Evolutionary conservation across 192 early-diverging fungal species (phyloP).

Genomic region (Gamsiella multidivaricata): DNA sequence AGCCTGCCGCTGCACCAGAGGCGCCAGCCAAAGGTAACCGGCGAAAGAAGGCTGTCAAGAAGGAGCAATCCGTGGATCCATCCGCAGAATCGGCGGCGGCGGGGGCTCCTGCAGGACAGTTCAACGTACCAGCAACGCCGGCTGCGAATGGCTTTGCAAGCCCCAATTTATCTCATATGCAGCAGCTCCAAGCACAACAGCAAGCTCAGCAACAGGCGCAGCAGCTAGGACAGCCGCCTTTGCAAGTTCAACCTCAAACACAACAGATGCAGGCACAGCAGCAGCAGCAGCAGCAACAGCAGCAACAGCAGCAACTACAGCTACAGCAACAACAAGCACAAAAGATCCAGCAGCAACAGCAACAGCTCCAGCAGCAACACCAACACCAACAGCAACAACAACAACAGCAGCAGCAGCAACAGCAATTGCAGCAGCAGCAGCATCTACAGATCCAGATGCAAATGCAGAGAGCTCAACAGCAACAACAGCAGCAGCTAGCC

Average conservation of each 20-base stretch:
- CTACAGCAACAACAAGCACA: conserved; percentile 20
- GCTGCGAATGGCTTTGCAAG: conserved; percentile 31
- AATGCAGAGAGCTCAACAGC: conserved; percentile 3
- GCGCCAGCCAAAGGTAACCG: conserved; percentile 26
- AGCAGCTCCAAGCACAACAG: conserved; percentile 19
- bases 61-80: conserved; percentile 39
- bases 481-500: conserved; percentile 29
- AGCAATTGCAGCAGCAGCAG: conserved; percentile 10
- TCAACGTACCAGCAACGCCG: conserved; percentile 17
- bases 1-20: conserved; percentile 7
- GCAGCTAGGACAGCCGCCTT: background rate
- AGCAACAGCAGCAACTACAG: conserved; percentile 19
- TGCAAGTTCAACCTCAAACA: background rate
- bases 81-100: conserved; percentile 1
- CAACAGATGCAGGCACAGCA: conserved; percentile 13
- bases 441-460: conserved; percentile 23
- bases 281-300: conserved; percentile 14
- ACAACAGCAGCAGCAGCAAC: conserved; percentile 15
- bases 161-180: conserved; percentile 21
- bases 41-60: conserved; percentile 36
- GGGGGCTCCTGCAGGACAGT: conserved; percentile 16
- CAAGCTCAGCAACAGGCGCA: conserved; percentile 9
- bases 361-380: conserved; percentile 34
- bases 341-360: conserved; percentile 22
- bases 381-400: conserved; percentile 26